These are phyloP conservation scores for Fusarium pseudonygamai DNA, from an alignment of 2,329 filamentous ascomycete species.

Conservation along the genomic window DNA sequence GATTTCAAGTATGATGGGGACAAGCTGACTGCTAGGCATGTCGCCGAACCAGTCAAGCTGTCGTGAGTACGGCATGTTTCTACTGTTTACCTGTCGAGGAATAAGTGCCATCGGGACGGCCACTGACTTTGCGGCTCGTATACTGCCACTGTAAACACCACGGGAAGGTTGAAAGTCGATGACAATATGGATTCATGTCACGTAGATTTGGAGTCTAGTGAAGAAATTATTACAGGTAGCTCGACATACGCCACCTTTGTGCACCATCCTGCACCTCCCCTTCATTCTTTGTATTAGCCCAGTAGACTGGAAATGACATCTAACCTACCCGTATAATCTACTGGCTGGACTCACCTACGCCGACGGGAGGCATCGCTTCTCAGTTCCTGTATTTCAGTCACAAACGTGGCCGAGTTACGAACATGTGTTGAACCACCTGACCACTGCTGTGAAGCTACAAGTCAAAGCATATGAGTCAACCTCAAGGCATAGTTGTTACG, in stretches of 20 bases:
- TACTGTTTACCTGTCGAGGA: neutral
- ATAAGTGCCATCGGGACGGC: neutral
- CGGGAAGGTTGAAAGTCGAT: neutral
- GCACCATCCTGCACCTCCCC: neutral
- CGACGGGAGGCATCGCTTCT: neutral
- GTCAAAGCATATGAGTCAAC: neutral
- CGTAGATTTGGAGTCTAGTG: neutral
- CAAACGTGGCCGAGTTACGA: conserved; percentile 11
- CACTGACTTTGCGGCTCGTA: neutral
- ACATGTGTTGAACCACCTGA: conserved; percentile 3
- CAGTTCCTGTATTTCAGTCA: neutral
- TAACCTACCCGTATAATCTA: neutral
- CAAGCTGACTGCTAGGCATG: neutral
- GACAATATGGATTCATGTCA: neutral
- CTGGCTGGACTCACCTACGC: neutral
- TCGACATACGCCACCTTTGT: neutral
- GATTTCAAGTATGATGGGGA: neutral
- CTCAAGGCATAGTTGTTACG: neutral
- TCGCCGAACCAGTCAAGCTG: neutral
- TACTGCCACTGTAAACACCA: neutral
- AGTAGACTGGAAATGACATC: neutral
- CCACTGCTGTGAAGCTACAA: conserved; percentile 7
- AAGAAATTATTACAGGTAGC: neutral
- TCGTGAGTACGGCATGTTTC: neutral
- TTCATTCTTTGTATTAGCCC: neutral